These are phyloP conservation scores for Jacaranda mimosifolia DNA, from an alignment of 257 asterid species.

Conservation along the genomic window DNA sequence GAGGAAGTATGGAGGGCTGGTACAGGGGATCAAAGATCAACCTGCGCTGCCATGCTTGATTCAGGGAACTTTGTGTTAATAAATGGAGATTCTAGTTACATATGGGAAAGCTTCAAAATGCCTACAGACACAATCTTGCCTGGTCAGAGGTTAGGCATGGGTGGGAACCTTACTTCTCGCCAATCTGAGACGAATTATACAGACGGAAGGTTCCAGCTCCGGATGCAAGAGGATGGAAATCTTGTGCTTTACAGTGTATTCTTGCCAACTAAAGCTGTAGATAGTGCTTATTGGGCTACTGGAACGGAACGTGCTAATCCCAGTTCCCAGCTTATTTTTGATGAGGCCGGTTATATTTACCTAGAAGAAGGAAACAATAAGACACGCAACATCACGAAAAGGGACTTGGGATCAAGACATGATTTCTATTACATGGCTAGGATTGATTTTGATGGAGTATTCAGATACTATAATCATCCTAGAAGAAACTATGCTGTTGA, in stretches of 20 bases:
- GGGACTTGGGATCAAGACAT: not conserved
- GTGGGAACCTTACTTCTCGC: conserved; percentile 39
- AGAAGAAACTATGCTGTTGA: conserved; percentile 29
- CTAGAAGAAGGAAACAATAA: not conserved
- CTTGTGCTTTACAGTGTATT: conserved; percentile 42
- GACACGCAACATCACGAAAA: not conserved
- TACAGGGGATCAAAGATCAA: conserved; percentile 2
- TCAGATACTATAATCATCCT: conserved; percentile 44
- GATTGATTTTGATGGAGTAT: conserved; percentile 54
- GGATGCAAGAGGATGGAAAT: conserved; percentile 46
- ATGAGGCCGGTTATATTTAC: conserved; percentile 40
- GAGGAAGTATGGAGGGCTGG: conserved; percentile 28
- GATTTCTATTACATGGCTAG: conserved; percentile 41
- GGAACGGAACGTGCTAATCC: not conserved
- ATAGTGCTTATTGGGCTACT: conserved; percentile 29
- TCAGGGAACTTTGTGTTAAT: conserved; percentile 51
- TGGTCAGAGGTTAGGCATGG: conserved; percentile 33
- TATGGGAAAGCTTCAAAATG: conserved; percentile 46
- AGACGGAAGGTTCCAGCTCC: conserved; percentile 46
- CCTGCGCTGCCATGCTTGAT: conserved; percentile 50
- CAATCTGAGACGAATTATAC: conserved; percentile 39
- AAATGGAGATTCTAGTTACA: conserved; percentile 9
- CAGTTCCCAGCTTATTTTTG: conserved; percentile 37
- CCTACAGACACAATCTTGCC: conserved; percentile 57
- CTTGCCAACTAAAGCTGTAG: conserved; percentile 25